These are phyloP conservation scores for Kodamaea sagamina DNA, from an alignment of 805 yeast genomes.

Conservation along the genomic window DNA sequence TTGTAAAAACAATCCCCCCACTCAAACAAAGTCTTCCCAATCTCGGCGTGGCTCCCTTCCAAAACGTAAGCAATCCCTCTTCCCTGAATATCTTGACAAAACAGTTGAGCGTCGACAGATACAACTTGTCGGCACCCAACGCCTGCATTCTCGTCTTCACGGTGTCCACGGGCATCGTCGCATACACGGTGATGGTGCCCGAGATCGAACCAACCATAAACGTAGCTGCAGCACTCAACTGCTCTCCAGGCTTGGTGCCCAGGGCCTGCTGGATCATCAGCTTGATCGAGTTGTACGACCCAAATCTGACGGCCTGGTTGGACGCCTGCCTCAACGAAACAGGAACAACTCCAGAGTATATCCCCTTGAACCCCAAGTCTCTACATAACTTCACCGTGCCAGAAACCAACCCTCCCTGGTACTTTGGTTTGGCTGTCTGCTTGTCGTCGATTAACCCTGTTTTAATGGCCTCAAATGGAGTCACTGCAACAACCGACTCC, in stretches of 20 bases:
- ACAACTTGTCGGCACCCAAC: conserved; percentile 69
- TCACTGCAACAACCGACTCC: conserved; percentile 90
- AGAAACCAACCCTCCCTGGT: conserved; percentile 60
- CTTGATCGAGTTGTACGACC: conserved; percentile 88
- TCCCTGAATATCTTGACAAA: conserved; percentile 76
- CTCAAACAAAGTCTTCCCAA: conserved; percentile 87
- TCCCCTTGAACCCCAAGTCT: conserved; percentile 80
- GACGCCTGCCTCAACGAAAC: conserved; percentile 96
- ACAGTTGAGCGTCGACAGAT: conserved; percentile 78
- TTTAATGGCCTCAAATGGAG: conserved; percentile 96
- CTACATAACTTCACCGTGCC: conserved; percentile 66
- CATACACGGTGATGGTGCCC: conserved; percentile 84
- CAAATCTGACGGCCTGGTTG: conserved; percentile 91
- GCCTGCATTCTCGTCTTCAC: conserved; percentile 98
- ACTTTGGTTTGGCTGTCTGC: conserved; percentile 72
- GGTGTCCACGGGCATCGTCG: conserved; percentile 95
- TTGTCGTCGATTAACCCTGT: conserved; percentile 95
- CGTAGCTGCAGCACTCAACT: conserved; percentile 76
- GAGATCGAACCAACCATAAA: conserved; percentile 89
- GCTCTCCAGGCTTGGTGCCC: conserved; percentile 65
- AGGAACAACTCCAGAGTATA: conserved; percentile 88
- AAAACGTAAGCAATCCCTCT: conserved; percentile 87
- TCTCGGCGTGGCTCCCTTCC: conserved; percentile 99
- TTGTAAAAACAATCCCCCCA: conserved; percentile 97
- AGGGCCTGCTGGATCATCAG: conserved; percentile 70